Base-by-base conservation (phyloP, 768 basidiomycete species). In the Pleurotus tuoliensis region DNA sequence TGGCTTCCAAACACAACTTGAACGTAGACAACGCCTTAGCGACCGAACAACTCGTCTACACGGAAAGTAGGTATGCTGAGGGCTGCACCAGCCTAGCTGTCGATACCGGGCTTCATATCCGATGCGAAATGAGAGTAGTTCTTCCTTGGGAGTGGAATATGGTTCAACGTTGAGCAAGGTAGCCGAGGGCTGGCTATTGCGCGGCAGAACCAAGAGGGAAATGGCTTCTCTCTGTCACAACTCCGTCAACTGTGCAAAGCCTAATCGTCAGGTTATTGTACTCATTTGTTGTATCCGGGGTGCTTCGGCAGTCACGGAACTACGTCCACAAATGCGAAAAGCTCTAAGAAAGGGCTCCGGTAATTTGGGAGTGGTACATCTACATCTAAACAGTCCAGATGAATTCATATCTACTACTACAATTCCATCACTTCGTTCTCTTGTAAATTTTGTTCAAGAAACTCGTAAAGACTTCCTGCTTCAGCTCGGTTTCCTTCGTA, bases 381-480 rank as follows among this genome's bases (percentile, higher is more conserved):
- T 34, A 34, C 30, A 34, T 51, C 49, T 51, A 51, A 34, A 51
- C 16, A 25, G 49, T 51, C 49, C 39, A 12, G 39, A 16, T 6
- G 41, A 41, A 44, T 48, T 48, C 24, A 11, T 50, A 50, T 16
- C 27, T n/a, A 16, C 20, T 24, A 43, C 34, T 44, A 43, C 6
- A 15, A 16, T 12, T 4, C 44, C 55, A 49, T 60, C 76, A 86
- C 74, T 82, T 84, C 59, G 72, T 80, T 59, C 84, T 76, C 70
- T 79, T 78, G 63, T 85, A 82, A 37, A 98, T 95, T 79, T 98
- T 98, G 58, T 81, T 80, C 68, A 98, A 73, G 76, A 97, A 98
- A 63, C 80, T 85, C 59, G 78, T 80, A 72, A 98, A 96, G 57
- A 97, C 88, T 59, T 84, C 85, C 53, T 76, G 71, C 66, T 71